These are phyloP conservation scores for Pseudogymnoascus sp. DNA, from an alignment of 2,329 filamentous ascomycete genomes.

Conservation along the genomic window DNA sequence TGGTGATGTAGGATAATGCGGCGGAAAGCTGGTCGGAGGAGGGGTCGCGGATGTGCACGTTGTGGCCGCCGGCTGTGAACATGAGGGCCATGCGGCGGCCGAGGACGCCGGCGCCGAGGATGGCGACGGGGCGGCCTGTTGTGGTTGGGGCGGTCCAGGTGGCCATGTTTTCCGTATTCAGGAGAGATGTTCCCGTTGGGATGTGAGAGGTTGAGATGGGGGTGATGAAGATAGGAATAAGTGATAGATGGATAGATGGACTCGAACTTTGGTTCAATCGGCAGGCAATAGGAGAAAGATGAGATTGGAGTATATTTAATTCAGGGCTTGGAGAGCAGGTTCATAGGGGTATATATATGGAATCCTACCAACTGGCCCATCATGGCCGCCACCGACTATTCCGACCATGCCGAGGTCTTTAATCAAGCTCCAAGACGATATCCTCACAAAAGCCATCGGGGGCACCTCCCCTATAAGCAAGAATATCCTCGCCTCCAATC, in stretches of 20 bases:
- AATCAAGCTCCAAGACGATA: not conserved
- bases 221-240: not conserved
- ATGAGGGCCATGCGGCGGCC: conserved; percentile 34
- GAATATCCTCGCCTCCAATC: not conserved
- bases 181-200: not conserved
- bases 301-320: not conserved
- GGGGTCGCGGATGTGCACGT: conserved; percentile 37
- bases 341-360: not conserved
- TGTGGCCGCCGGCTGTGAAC: conserved; percentile 36
- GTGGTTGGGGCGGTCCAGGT: conserved; percentile 18
- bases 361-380: not conserved
- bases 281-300: not conserved
- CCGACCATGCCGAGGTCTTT: not conserved
- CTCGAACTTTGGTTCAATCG: not conserved
- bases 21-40: conserved; percentile 29
- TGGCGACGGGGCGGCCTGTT: conserved; percentile 26
- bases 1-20: conserved; percentile 33
- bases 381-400: not conserved
- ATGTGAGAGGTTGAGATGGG: not conserved
- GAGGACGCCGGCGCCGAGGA: conserved; percentile 36
- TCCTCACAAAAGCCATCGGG: not conserved
- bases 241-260: no score
- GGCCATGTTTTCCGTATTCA: not conserved
- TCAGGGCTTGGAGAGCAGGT: not conserved
- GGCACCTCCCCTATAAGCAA: not conserved